Conservation (phyloP, 2,329 filamentous ascomycete species). For the Paraconiothyrium brasiliense region DNA sequence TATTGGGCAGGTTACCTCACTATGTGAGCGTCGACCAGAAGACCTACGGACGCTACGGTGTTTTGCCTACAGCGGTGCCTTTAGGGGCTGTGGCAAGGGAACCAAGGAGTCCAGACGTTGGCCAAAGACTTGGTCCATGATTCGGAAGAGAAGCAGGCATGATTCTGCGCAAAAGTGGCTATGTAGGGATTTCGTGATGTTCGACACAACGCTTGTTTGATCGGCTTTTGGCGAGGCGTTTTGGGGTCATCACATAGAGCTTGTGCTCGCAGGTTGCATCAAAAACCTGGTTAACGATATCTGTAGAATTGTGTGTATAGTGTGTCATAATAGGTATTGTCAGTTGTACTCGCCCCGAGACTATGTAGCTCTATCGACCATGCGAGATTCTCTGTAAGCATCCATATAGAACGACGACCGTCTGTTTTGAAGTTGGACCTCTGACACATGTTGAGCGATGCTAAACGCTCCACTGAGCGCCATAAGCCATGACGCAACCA, state of each 20-base stretch:
- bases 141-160: not conserved
- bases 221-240: not conserved
- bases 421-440: too few relatives aligned
- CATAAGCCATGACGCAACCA: too few relatives aligned
- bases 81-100: slow-evolving; percentile 25
- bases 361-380: not conserved
- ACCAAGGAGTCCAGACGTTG: slow-evolving; percentile 41
- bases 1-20: slow-evolving; percentile 84
- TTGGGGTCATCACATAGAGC: not conserved
- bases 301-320: slow-evolving; percentile 1
- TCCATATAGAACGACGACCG: too few relatives aligned
- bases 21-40: slow-evolving; percentile 97
- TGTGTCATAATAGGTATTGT: not conserved
- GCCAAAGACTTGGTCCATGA: slow-evolving; percentile 42
- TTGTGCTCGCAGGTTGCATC: not conserved
- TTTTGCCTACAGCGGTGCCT: slow-evolving; percentile 67
- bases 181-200: not conserved
- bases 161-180: not conserved
- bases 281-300: not conserved
- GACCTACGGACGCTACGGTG: slow-evolving; percentile 91
- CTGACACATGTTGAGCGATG: too few relatives aligned
- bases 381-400: not conserved
- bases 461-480: too few relatives aligned
- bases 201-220: not conserved
- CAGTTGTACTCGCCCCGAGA: not conserved